phyloP scores from a whole-genome alignment of 306 rosid genomes.

The Begonia fuchsioides region DNA sequence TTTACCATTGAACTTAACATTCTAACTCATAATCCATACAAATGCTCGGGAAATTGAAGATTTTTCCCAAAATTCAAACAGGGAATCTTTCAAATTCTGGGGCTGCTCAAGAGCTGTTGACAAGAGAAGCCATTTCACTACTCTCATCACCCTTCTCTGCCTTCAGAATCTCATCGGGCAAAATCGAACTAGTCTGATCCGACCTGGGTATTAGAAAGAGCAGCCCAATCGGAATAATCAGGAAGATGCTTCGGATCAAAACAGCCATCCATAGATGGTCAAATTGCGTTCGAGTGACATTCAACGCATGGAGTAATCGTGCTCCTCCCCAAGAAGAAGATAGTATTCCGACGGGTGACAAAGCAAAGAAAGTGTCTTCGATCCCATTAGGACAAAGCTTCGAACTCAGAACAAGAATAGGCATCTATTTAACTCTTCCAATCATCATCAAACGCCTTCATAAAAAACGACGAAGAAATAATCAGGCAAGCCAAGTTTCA shows the following conservation, averaged over 20 bases:
- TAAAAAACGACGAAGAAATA: slow-evolving; percentile 57
- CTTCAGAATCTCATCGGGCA: slow-evolving; percentile 22
- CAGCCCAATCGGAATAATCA: slow-evolving; percentile 45
- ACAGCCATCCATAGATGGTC: slow-evolving; percentile 67
- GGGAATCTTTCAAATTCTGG: background rate
- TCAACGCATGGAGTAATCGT: slow-evolving; percentile 44
- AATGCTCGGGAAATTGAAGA: background rate
- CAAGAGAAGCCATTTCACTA: slow-evolving; percentile 45
- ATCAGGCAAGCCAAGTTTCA: slow-evolving; percentile 59
- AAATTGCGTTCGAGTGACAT: slow-evolving; percentile 54
- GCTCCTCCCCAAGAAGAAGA: slow-evolving; percentile 82
- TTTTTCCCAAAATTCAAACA: background rate
- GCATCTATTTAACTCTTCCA: slow-evolving; percentile 76
- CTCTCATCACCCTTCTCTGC: slow-evolving; percentile 26
- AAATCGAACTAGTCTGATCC: slow-evolving; percentile 46
- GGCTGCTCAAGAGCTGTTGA: slow-evolving; percentile 17
- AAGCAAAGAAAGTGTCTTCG: slow-evolving; percentile 80
- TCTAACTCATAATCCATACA: background rate
- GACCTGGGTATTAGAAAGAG: slow-evolving; percentile 69
- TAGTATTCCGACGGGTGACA: slow-evolving; percentile 54
- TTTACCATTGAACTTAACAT: background rate
- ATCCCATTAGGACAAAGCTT: slow-evolving; percentile 81
- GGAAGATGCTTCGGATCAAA: slow-evolving; percentile 51
- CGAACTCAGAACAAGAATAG: slow-evolving; percentile 70
- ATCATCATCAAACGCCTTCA: slow-evolving; percentile 62